Percentiles rank a stretch among this genome's conserved stretches.
Conservation (phyloP, 2,329 filamentous ascomycete species). For the Cryphonectria japonica region DNA sequence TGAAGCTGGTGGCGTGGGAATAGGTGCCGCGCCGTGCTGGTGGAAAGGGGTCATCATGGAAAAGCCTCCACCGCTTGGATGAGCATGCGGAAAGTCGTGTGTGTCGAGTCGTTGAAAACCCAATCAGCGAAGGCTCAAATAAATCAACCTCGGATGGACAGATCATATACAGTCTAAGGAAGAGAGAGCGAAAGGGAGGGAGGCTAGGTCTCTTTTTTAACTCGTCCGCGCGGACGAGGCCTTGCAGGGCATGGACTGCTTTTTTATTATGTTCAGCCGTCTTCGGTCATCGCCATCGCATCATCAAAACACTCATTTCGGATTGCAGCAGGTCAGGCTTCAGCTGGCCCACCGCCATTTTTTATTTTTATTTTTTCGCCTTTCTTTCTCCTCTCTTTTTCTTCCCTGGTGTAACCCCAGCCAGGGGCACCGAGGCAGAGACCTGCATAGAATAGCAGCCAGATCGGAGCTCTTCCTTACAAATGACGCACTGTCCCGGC, state of each 20-base stretch:
- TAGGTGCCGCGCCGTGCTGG: neutral
- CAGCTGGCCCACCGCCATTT: neutral
- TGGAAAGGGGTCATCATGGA: conserved; percentile 12
- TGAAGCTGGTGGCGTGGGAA: conserved; percentile 26
- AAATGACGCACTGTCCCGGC: conserved; percentile 16
- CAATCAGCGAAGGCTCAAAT: neutral
- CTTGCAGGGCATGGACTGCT: neutral
- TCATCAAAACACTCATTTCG: neutral
- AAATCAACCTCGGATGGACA: neutral
- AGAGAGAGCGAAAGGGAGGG: neutral
- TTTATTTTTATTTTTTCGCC: no score
- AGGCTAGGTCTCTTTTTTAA: neutral
- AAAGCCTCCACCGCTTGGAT: neutral
- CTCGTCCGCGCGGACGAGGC: neutral
- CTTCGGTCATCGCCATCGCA: neutral
- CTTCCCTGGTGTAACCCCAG: neutral
- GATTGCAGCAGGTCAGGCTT: neutral
- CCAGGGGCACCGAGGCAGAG: neutral
- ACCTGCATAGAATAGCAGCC: neutral
- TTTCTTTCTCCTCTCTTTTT: no score
- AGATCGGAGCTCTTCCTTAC: neutral
- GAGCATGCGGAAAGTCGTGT: neutral
- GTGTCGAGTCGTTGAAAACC: neutral
- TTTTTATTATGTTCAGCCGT: neutral
- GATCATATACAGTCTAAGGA: neutral